A percentile compares a stretch with the other conserved stretches of the same genome.
Evolutionary conservation across 306 rosid species (phyloP).

Genomic region (Adenanthera pavonina): DNA sequence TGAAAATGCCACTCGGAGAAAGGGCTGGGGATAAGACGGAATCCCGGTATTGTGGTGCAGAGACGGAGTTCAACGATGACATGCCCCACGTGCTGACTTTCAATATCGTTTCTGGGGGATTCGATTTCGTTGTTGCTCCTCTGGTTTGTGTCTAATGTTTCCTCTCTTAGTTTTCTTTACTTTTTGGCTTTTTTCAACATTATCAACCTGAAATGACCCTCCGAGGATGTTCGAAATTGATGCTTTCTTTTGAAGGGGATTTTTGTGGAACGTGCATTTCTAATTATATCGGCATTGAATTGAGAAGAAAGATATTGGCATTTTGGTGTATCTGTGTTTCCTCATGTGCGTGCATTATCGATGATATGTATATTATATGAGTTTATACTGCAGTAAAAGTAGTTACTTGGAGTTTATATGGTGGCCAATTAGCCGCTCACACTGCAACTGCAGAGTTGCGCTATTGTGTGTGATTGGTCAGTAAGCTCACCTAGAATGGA

Average conservation of each 20-base stretch:
- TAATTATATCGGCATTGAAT: not conserved
- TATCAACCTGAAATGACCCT: not conserved
- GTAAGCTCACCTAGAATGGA: slow-evolving; percentile 60
- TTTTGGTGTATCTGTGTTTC: not conserved
- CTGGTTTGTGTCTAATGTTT: slow-evolving; percentile 54
- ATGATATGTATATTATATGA: not conserved
- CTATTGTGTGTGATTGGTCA: slow-evolving; percentile 66
- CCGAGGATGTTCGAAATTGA: not conserved
- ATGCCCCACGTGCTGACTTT: slow-evolving; percentile 49
- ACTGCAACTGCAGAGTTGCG: slow-evolving; percentile 48
- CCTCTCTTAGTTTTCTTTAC: not conserved
- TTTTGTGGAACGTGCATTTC: not conserved
- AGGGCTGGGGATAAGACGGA: slow-evolving; percentile 58
- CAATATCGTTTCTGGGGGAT: slow-evolving; percentile 51
- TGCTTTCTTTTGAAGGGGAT: not conserved
- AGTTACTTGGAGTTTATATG: slow-evolving; percentile 1
- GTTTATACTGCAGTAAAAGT: not conserved
- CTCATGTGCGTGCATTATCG: not conserved
- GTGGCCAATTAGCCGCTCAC: slow-evolving; percentile 73
- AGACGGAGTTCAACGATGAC: slow-evolving; percentile 54
- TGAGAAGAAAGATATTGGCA: not conserved
- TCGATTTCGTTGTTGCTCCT: slow-evolving; percentile 66
- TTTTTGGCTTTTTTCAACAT: not conserved
- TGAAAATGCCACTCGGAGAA: slow-evolving; percentile 73
- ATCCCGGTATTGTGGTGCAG: slow-evolving; percentile 64